Base-by-base conservation (phyloP, 768 basidiomycete genomes). In the Suillus lakei region DNA sequence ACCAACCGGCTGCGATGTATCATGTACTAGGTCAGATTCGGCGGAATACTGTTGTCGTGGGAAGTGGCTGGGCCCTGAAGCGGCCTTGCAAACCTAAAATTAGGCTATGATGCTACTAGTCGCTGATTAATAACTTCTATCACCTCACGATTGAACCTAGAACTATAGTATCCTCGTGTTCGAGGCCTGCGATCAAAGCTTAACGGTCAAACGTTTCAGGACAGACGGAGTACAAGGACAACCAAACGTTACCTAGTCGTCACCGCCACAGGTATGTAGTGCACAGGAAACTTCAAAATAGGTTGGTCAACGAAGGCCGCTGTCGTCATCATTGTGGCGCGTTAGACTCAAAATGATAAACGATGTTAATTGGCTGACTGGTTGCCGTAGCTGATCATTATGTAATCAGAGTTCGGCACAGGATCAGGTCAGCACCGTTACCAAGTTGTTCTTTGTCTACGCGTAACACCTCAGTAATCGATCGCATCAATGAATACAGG, bases 171-270 rank as follows among this genome's bases (percentile, higher is more conserved):
- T 12, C 21, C 21, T 54, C 53, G 53, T 54, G 53, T 54, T 54
- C 21, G 32, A 32, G 53, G 30, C 10, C 21, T 32, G 53, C 13
- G 12, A 54, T 12, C 3, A 13, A 54, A 34, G 53, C 21, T 54
- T n/a, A 34, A 54, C 12, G 53, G 32, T n/a, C 53, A 54, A 54
- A 32, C 21, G 53, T 54, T 54, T 34, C 32, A 54, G 53, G 30
- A 54, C 30, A 32, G 10, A 10, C 21, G 32, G 21, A 54, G n/a
- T 34, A 54, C 30, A 54, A 54, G 23, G 5, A 13, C 18, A 32
- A n/a, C 21, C 18, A 18, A 30, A n/a, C 30, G 12, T 54, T n/a
- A 21, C 21, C 34, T 34, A 54, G 32, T 34, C 34, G 12, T n/a
- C 12, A 54, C 53, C 1, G 21, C 53, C 30, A 34, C 53, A 32